Percentiles rank a stretch among this genome's conserved stretches.
Conservation (phyloP, 495 filamentous ascomycete species). For the Articulospora tetracladia region DNA sequence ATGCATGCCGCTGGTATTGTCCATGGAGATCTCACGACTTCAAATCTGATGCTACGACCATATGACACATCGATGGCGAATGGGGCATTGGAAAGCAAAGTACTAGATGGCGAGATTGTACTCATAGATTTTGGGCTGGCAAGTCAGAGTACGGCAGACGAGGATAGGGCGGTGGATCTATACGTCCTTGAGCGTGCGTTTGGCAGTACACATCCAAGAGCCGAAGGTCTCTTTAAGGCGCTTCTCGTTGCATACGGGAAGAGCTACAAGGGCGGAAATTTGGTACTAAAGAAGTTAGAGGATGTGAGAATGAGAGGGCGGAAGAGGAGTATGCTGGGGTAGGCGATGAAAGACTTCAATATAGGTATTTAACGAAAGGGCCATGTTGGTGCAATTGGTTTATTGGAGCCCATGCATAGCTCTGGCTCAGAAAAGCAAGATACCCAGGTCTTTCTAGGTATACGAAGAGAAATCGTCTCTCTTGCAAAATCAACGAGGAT, state of each 20-base stretch:
- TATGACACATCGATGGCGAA: background rate
- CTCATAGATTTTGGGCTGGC: slow-evolving; percentile 96
- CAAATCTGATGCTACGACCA: slow-evolving; percentile 84
- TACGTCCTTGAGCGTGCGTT: slow-evolving; percentile 98
- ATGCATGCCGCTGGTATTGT: slow-evolving; percentile 81
- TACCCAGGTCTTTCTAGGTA: background rate
- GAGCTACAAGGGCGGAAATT: slow-evolving; percentile 45
- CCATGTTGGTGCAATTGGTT: background rate
- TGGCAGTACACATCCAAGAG: slow-evolving; percentile 86
- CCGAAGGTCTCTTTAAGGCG: slow-evolving; percentile 69
- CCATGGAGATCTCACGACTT: slow-evolving; percentile 96
- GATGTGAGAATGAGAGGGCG: slow-evolving; percentile 95
- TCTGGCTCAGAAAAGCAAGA: background rate
- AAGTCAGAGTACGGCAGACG: slow-evolving; percentile 74
- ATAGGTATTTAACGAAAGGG: background rate
- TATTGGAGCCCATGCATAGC: background rate
- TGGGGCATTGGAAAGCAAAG: slow-evolving; percentile 10
- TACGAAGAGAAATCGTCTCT: no score
- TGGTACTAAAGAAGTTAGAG: slow-evolving; percentile 67
- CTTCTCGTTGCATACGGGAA: slow-evolving; percentile 49
- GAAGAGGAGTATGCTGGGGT: slow-evolving; percentile 97
- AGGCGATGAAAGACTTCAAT: slow-evolving; percentile 33
- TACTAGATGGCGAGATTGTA: slow-evolving; percentile 68
- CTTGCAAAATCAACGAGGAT: background rate
- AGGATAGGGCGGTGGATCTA: slow-evolving; percentile 93